Evolutionary conservation across 495 filamentous ascomycete genomes (phyloP), one percentile per base, ranked within the genome.

Genomic region (Penicillium pancosmium): DNA sequence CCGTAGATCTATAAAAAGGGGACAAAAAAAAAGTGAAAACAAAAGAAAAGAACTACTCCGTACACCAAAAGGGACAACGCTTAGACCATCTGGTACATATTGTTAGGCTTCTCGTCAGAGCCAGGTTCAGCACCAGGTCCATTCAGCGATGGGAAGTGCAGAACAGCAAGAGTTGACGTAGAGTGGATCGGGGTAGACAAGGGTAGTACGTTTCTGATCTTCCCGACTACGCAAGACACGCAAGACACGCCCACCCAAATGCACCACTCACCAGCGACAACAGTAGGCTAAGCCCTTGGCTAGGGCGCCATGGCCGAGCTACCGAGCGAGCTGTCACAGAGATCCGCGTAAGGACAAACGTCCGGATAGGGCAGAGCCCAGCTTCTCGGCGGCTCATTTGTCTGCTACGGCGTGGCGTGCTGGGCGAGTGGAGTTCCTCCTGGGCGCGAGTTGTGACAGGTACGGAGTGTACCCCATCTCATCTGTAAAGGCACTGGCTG

Each of bases 1-100:
- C 25, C 44, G 33, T 31, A 46, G 56, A 59, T 67, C 58, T 67
- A 67, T 68, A 67, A 64, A 60, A 48, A 44, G 36, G 41, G n/a
- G 5, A 19, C 16, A 31, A 44, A 16, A 54, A 57, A 43, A 38
- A 13, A n/a, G 35, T 1, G 48, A 41, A 50, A 53, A 48, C 6
- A 48, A 16, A 16, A 46, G 43, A 21, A 21, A 46, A 16, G 16
- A n/a, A 46, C 15, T 46, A 7, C 43, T 31, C 27, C 27, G 5
- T 31, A 31, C 27, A 31, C 8, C 9, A 31, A 36, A 49, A 18
- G 16, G 41, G 23, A n/a, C 41, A 16, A 34, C 13, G 21, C 46
- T 31, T 31, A 31, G 27, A 31, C 23, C 48, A 50, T 23, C 41
- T 5, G 16, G 16, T 44, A n/a, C 16, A 19, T 19, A 18, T 1